Percentiles rank a stretch among this genome's conserved stretches.
These are phyloP conservation scores for Debaryomyces sp. DNA, from an alignment of 1,139 yeast species.

Conservation along the genomic window DNA sequence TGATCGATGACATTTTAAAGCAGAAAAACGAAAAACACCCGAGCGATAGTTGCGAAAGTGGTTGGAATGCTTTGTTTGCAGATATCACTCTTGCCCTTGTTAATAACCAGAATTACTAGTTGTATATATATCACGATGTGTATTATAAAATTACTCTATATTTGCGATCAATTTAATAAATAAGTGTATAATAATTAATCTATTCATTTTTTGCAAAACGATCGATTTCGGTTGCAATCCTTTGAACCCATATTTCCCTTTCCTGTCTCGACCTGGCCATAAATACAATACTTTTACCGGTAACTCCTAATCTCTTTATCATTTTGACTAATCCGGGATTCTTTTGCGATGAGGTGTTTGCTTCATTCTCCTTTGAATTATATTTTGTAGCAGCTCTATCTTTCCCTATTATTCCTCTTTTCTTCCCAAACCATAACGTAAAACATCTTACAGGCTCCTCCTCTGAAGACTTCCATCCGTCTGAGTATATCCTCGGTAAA, in stretches of 20 bases:
- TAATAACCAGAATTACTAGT: background rate
- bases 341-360: conserved; percentile 16
- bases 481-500: conserved; percentile 71
- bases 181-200: background rate
- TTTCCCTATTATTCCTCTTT: conserved; percentile 42
- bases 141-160: background rate
- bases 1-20: conserved; percentile 16
- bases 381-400: conserved; percentile 14
- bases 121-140: background rate
- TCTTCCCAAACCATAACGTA: conserved; percentile 80
- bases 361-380: conserved; percentile 3
- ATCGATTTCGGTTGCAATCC: conserved; percentile 65
- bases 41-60: conserved; percentile 7
- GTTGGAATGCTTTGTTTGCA: conserved; percentile 20
- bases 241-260: conserved; percentile 79
- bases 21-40: background rate
- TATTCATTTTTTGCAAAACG: conserved; percentile 34
- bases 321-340: conserved; percentile 48
- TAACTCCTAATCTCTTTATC: conserved; percentile 61
- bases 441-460: conserved; percentile 74
- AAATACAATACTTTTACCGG: conserved; percentile 72
- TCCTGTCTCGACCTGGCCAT: conserved; percentile 83
- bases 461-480: conserved; percentile 85
- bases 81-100: conserved; percentile 19
- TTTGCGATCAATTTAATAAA: background rate